phyloP scores from a whole-genome alignment of 2,329 filamentous ascomycete genomes.

The Lecanicillium sp. region DNA sequence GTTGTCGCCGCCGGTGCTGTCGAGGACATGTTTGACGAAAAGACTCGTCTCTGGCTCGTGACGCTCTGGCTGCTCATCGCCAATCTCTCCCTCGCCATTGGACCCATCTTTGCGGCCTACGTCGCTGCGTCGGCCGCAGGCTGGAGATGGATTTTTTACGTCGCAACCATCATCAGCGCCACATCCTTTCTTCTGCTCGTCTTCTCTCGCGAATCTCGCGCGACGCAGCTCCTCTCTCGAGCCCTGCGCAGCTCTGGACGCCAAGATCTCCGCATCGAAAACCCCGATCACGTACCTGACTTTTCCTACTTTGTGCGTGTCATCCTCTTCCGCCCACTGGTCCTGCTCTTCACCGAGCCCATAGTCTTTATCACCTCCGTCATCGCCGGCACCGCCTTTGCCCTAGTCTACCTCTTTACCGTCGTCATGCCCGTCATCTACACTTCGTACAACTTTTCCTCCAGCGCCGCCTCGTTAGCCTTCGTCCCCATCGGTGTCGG shows the following conservation, averaged over 20 bases:
- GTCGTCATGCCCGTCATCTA: conserved; percentile 3
- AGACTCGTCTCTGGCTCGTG: conserved; percentile 2
- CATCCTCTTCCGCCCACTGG: conserved; percentile 3
- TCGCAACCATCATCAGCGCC: conserved; percentile 3
- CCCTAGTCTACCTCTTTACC: conserved; percentile 1
- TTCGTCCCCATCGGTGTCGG: conserved; percentile 1
- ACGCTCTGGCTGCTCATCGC: conserved; percentile 2
- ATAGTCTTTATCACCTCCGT: conserved; percentile 2
- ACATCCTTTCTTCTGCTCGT: neutral
- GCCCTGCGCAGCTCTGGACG: neutral
- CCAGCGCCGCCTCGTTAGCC: conserved; percentile 2
- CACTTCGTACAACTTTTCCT: conserved; percentile 1
- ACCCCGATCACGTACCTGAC: conserved; percentile 1
- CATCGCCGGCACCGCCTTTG: conserved; percentile 1
- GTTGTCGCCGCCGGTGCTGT: conserved; percentile 2
- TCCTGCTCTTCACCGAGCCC: conserved; percentile 2
- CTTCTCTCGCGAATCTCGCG: neutral
- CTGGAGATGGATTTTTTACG: conserved; percentile 2
- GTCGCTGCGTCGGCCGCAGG: conserved; percentile 1
- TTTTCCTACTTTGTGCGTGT: conserved; percentile 2
- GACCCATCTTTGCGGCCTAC: conserved; percentile 4
- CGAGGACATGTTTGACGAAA: conserved; percentile 4
- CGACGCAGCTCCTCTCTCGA: conserved; percentile 2
- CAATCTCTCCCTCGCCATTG: conserved; percentile 2
- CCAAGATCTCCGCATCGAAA: conserved; percentile 1